Percentiles rank a stretch among this genome's conserved stretches.
phyloP scores from a whole-genome alignment of 148 eudicot species.

The Cornus suecica region DNA sequence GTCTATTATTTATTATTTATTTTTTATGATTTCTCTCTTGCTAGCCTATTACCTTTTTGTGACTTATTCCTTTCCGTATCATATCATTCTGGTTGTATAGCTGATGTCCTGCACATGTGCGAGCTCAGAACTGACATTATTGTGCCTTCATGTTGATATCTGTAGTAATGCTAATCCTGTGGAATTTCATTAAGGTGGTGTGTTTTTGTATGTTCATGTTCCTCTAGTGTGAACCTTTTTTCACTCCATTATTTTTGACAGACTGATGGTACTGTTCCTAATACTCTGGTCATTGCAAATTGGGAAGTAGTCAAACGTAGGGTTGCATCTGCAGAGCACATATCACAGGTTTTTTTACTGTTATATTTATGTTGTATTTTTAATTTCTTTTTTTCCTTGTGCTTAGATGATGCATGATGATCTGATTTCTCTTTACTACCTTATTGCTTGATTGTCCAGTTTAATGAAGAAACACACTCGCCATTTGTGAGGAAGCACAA shows the following conservation, averaged over 20 bases:
- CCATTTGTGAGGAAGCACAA: slow-evolving; percentile 94
- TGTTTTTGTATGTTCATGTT: not conserved
- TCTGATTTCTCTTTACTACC: slow-evolving; percentile 15
- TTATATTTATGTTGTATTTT: slow-evolving; percentile 5
- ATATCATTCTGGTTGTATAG: too few species aligned
- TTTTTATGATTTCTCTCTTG: too few species aligned
- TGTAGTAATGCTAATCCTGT: not conserved
- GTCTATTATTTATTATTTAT: too few species aligned
- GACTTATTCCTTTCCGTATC: too few species aligned
- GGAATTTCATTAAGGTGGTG: not conserved
- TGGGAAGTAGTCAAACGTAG: slow-evolving; percentile 90
- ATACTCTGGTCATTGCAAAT: slow-evolving; percentile 88
- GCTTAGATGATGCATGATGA: not conserved
- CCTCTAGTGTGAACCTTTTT: not conserved
- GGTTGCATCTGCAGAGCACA: slow-evolving; percentile 93
- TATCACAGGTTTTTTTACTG: slow-evolving; percentile 59
- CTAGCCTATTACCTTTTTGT: not conserved
- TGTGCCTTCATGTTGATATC: not conserved
- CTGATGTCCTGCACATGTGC: too few species aligned
- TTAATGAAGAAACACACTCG: slow-evolving; percentile 94
- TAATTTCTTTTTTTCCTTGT: not conserved
- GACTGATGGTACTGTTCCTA: slow-evolving; percentile 94
- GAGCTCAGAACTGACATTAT: too few species aligned
- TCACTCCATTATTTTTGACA: slow-evolving; percentile 24
- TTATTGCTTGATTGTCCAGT: slow-evolving; percentile 38